Conservation (phyloP, 192 early-diverging fungal species). For the Podila horticola region DNA sequence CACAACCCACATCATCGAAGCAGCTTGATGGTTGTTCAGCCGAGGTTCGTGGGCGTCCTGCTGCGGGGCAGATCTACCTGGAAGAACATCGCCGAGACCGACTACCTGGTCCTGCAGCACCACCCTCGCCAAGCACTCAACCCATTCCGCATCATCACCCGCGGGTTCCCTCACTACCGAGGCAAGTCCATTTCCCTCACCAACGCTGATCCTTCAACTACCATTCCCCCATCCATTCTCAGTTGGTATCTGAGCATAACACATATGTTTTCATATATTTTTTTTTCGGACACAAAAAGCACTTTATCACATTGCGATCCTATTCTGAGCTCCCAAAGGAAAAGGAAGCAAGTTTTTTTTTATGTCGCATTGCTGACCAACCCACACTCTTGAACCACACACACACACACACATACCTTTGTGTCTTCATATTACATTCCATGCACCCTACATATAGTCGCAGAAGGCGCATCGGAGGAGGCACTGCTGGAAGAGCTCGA, state of each 20-base stretch:
- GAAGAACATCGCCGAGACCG: slow-evolving; percentile 39
- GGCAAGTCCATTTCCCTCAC: slow-evolving; percentile 12
- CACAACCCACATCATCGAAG: too few species aligned
- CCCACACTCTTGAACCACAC: too few species aligned
- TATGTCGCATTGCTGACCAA: too few species aligned
- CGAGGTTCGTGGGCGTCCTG: slow-evolving; percentile 36
- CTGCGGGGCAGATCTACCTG: slow-evolving; percentile 38
- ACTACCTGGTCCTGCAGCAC: slow-evolving; percentile 43
- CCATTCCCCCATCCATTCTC: too few species aligned
- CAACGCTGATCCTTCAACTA: too few species aligned
- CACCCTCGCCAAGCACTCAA: slow-evolving; percentile 27
- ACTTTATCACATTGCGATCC: too few species aligned
- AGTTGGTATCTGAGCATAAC: neutral
- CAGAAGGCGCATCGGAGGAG: slow-evolving; percentile 36
- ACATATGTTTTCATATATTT: neutral
- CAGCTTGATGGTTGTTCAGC: slow-evolving; percentile 36
- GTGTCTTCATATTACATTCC: too few species aligned
- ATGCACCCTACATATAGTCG: slow-evolving; percentile 14
- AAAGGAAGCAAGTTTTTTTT: neutral
- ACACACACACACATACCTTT: too few species aligned
- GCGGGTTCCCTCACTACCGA: slow-evolving; percentile 49
- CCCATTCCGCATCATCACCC: slow-evolving; percentile 46
- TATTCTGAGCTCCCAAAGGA: too few species aligned
- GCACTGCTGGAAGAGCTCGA: slow-evolving; percentile 30
- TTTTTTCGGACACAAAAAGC: neutral